These are phyloP conservation scores for Trichosphaerium sp. DNA, from an alignment of 78 protist species.

Conservation along the genomic window DNA sequence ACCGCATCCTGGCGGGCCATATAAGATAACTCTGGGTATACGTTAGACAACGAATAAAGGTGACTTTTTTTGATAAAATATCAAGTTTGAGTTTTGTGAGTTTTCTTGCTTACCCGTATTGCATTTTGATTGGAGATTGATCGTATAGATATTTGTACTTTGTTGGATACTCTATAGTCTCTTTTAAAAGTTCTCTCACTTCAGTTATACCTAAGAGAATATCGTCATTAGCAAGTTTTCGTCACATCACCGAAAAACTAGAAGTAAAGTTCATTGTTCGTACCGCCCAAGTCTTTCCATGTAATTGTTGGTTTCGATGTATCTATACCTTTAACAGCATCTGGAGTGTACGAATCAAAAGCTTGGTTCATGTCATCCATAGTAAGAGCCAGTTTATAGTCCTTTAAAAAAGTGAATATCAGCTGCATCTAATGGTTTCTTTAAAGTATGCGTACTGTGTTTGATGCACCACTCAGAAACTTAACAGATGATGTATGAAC, in stretches of 20 bases:
- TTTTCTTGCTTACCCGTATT: background rate
- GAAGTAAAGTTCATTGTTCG: no score
- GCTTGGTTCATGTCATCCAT: conserved; percentile 3
- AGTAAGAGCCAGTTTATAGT: no score
- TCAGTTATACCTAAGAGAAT: conserved; percentile 17
- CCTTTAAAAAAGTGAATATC: no score
- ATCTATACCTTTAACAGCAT: conserved; percentile 29
- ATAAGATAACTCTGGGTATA: conserved; percentile 59
- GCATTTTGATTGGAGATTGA: conserved; percentile 36
- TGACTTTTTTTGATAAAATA: no score
- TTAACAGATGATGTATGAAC: background rate
- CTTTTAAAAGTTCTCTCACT: conserved; percentile 31
- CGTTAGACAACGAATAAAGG: no score
- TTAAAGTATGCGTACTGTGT: no score
- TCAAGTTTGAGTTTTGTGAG: background rate
- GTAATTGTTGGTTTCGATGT: conserved; percentile 12
- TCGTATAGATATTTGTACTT: conserved; percentile 45
- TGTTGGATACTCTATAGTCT: conserved; percentile 62
- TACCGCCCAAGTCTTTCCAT: conserved; percentile 60
- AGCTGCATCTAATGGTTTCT: no score
- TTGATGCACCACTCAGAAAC: background rate
- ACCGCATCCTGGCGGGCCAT: conserved; percentile 90
- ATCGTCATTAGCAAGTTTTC: no score
- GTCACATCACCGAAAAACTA: background rate
- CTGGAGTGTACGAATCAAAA: conserved; percentile 27